Conservation (phyloP, 208 protist genomes). For the Acanthamoeba lenticulata region DNA sequence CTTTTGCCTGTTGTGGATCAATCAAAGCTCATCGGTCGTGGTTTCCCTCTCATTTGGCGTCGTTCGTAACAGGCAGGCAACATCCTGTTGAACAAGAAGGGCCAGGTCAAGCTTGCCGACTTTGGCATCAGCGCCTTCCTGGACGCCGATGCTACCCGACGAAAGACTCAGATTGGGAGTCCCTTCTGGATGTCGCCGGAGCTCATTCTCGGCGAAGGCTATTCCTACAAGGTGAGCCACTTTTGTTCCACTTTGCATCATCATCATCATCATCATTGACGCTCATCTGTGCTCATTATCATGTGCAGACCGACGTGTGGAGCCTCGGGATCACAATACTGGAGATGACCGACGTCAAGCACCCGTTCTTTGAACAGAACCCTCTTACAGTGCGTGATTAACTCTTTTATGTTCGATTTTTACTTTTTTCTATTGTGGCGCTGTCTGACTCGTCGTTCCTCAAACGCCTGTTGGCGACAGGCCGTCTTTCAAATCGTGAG, state of each 20-base stretch:
- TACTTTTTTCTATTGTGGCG: no score
- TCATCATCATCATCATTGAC: not conserved
- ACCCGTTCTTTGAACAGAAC: slow-evolving; percentile 62
- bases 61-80: slow-evolving; percentile 63
- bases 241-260: not conserved
- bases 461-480: no score
- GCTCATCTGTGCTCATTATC: not conserved
- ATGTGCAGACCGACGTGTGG: slow-evolving; percentile 54
- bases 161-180: slow-evolving; percentile 62
- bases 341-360: slow-evolving; percentile 48
- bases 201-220: slow-evolving; percentile 64
- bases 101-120: slow-evolving; percentile 66
- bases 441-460: not conserved
- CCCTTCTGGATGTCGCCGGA: slow-evolving; percentile 69
- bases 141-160: slow-evolving; percentile 28
- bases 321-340: slow-evolving; percentile 50
- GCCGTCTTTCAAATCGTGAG: slow-evolving; percentile 63
- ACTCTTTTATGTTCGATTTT: not conserved
- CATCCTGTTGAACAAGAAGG: slow-evolving; percentile 65
- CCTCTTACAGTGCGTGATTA: slow-evolving; percentile 61
- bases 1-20: no score
- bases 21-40: no score
- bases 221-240: slow-evolving; percentile 7
- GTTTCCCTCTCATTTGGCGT: no score
- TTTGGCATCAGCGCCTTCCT: slow-evolving; percentile 59